A percentile compares a stretch with the other conserved stretches of the same genome.
phyloP scores from a whole-genome alignment of 176 grass and related monocot species.

The Cenchrus fungigraminus region DNA sequence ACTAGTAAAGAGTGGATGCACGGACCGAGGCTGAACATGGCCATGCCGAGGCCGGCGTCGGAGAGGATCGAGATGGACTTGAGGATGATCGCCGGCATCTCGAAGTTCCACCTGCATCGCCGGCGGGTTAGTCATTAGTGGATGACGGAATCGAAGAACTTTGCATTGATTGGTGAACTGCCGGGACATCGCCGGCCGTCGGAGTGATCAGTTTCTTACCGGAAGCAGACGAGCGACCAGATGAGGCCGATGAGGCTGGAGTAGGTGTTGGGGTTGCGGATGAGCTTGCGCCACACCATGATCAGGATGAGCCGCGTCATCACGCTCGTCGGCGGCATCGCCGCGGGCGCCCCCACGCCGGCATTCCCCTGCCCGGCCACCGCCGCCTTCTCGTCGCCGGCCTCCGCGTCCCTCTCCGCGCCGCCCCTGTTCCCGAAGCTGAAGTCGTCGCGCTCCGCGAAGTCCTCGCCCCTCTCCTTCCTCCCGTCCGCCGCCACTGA shows the following conservation, averaged over 20 bases:
- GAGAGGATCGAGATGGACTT: constrained; percentile 96
- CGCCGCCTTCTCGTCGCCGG: constrained; percentile 67
- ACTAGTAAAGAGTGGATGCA: not conserved
- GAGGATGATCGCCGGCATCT: constrained; percentile 90
- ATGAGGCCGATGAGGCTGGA: constrained; percentile 91
- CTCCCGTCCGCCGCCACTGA: constrained; percentile 58
- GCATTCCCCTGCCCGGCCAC: constrained; percentile 26
- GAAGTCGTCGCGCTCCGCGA: constrained; percentile 76
- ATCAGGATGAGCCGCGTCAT: constrained; percentile 97
- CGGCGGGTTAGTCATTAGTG: not conserved
- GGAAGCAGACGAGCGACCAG: constrained; percentile 97
- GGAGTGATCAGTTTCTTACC: constrained; percentile 40
- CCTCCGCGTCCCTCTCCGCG: constrained; percentile 59
- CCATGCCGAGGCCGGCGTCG: constrained; percentile 98
- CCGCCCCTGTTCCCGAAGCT: constrained; percentile 74
- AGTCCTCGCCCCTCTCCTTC: constrained; percentile 65
- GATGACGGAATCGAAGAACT: not conserved
- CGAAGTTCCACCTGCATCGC: constrained; percentile 70
- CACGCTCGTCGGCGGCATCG: constrained; percentile 94
- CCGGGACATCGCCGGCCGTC: not conserved
- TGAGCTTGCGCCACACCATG: constrained; percentile 99
- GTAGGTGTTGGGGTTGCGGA: constrained; percentile 99
- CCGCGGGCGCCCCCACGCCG: constrained; percentile 24
- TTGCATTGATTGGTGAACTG: not conserved
- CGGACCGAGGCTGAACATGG: constrained; percentile 99